These are phyloP conservation scores for Colletotrichum aenigma DNA, from an alignment of 2,329 filamentous ascomycete genomes.

Conservation along the genomic window DNA sequence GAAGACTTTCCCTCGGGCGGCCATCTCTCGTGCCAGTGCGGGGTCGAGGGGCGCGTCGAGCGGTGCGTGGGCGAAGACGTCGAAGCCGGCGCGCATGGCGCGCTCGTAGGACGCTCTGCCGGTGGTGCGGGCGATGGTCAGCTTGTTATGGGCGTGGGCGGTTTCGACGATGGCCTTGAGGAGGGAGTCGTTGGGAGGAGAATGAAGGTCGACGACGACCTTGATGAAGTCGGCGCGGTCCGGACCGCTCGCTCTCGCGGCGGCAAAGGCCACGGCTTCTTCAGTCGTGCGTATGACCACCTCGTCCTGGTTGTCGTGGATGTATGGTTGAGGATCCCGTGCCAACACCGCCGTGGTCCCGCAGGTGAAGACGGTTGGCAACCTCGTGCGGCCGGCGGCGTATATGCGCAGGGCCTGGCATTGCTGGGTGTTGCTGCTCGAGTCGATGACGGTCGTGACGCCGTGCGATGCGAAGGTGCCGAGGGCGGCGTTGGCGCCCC, in stretches of 20 bases:
- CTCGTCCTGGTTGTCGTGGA: not conserved
- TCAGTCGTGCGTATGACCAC: not conserved
- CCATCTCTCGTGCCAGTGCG: slow-evolving; percentile 21
- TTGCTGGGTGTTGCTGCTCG: slow-evolving; percentile 10
- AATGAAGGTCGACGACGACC: slow-evolving; percentile 24
- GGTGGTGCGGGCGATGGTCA: slow-evolving; percentile 30
- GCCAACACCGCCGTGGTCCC: not conserved
- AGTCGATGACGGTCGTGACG: slow-evolving; percentile 10
- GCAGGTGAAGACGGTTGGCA: not conserved
- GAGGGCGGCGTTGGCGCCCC: not conserved
- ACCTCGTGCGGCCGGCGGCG: not conserved
- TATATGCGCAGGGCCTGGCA: slow-evolving; percentile 10
- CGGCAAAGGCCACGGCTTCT: not conserved
- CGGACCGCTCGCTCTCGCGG: not conserved
- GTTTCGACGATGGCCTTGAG: slow-evolving; percentile 25
- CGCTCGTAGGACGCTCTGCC: slow-evolving; percentile 26
- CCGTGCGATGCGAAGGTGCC: not conserved
- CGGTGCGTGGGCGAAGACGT: slow-evolving; percentile 31
- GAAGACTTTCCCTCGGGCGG: slow-evolving; percentile 22
- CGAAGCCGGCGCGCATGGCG: slow-evolving; percentile 29
- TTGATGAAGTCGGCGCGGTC: slow-evolving; percentile 31
- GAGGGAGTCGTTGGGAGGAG: slow-evolving; percentile 24
- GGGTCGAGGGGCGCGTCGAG: slow-evolving; percentile 28
- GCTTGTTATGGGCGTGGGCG: slow-evolving; percentile 25
- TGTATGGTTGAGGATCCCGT: not conserved